Evolutionary conservation across 768 basidiomycete species (phyloP), one percentile per base, ranked within the genome.

Genomic region (Boletus patriciae): DNA sequence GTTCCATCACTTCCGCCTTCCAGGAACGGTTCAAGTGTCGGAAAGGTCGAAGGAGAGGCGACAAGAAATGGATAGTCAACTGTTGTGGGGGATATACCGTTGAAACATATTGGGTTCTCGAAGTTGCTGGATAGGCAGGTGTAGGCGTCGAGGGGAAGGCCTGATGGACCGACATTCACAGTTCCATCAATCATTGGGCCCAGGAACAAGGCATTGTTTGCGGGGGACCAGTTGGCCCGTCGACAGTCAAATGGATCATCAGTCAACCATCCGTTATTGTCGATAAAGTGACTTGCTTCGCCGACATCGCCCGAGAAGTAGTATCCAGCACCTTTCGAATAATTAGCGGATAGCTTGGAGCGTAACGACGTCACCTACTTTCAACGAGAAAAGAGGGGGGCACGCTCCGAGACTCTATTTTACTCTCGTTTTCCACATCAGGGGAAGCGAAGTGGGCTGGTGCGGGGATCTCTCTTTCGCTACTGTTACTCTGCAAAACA

Each of bases 401-500:
- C 19, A 13, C 48, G 46, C 44, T 58, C 3, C 37, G 54, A 58
- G 57, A 53, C 40, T 63, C 54, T 13, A 37, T 27, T 13, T 31
- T 6, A 37, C 11, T 25, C 46, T 54, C 36, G 21, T 50, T 53
- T 42, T 52, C 50, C 23, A 42, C 46, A 10, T 31, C 34, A 29
- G 55, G 52, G 11, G 59, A 47, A 46, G 58, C 19, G 34, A 41
- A 48, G 9, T 48, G 50, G 11, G 42, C 62, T 33, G 75, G 55
- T 29, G 73, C 48, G 7, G 46, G 16, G 18, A 38, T 23, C 29
- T 19, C 41, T 16, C 34, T 27, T 46, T 27, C 43, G n/a, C 13
- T 33, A 31, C 42, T 61, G n/a, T 16, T 33, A 31, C 44, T 61
- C 47, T 55, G 50, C 34, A 64, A 59, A 25, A 70, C 68, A 45